Base-by-base conservation (phyloP, 495 filamentous ascomycete species). In the Xylaria flabelliformis region DNA sequence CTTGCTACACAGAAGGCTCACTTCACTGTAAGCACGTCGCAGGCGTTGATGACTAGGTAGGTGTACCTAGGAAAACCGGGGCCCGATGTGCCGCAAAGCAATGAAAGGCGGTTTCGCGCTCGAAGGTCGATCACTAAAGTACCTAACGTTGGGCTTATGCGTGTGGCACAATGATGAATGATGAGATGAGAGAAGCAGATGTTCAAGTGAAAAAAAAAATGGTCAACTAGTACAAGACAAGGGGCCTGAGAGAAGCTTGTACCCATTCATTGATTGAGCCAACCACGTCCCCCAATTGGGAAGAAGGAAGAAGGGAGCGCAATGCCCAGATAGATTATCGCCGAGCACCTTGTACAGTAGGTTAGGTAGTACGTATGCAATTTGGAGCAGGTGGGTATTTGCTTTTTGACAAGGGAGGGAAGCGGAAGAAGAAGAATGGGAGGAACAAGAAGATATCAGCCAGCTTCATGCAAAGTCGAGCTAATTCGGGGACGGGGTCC, bases 1-100 rank as follows among this genome's bases (percentile, higher is more conserved):
- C 63, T 65, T 44, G 58, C 39, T 19, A 39, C 8, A n/a, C 29
- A 59, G 58, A 61, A 61, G 58, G 58, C 58, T 39, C 58, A 61
- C 32, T 21, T 65, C 42, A 65, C 63, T 65, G 26, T 65, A 65
- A 48, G 12, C 15, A 48, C 63, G 42, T 65, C 42, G 26, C 42
- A 34, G 26, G 26, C 26, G 61, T 21, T 44, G 61, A 44, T 64
- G 61, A 64, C 8, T 6, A 24, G 0, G 4, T 41, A 1, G 0
- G 4, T 36, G 4, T 36, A 36, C 36, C 36, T 39, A 39, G 21
- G 39, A 29, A n/a, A 64, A 15, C 26, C 21, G 42, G 26, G 63
- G 63, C 41, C 26, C 42, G 21, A 21, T 46, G 26, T 44, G 42
- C 42, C 24, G 29, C 39, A 29, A 50, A 50, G 63, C 42, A 65